Evolutionary conservation across 352 stramenopile genomes (phyloP), one percentile per base, ranked within the genome.

Genomic region (Globisporangium apiculatum): DNA sequence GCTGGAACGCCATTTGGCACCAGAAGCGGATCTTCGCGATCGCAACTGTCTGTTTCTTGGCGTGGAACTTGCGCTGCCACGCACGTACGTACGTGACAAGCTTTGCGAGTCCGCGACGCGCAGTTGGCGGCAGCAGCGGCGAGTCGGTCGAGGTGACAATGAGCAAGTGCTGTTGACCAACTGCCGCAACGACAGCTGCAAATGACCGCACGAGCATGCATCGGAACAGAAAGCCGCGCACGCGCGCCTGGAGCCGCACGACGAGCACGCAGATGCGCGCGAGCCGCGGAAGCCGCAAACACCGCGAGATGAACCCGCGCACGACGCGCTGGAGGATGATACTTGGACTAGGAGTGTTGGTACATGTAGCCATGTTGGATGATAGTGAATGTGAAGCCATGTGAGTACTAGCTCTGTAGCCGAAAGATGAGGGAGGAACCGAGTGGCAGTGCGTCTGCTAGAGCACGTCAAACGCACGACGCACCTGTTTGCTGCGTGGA

Each of bases 21-120:
- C 79, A 91, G 48, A 89, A 85, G 3, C 73, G 77, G 45, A 88
- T 91, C 61, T 89, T 91, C 54, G 82, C 82, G 55, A 89, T 72
- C 17, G 79, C 79, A 18, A 87, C 74, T 3, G 75, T 74, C 9
- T 82, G 76, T 51, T 89, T 89, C 35, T 72, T 77, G 10, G 62
- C 51, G 51, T 79, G 74, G 35, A 77, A 83, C 18, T 64, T 64
- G 31, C 69, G 63, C 35, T 78, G 72, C 81, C 81, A 89, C n/a
- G 71, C 61, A 47, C 74, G 75, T 5, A 91, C 66, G 38, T 81
- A 62, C 35, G 58, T 60, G 7, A 86, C 45, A n/a, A 89, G 69
- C 48, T 74, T 73, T 31, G 77, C 67, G 48, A 91, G 67, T 0
- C 71, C 72, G 14, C 74, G 67, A 11, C 75, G 69, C 0, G 81